Conservation (phyloP, 805 yeast genomes). For the Kazachstania taianensis region DNA sequence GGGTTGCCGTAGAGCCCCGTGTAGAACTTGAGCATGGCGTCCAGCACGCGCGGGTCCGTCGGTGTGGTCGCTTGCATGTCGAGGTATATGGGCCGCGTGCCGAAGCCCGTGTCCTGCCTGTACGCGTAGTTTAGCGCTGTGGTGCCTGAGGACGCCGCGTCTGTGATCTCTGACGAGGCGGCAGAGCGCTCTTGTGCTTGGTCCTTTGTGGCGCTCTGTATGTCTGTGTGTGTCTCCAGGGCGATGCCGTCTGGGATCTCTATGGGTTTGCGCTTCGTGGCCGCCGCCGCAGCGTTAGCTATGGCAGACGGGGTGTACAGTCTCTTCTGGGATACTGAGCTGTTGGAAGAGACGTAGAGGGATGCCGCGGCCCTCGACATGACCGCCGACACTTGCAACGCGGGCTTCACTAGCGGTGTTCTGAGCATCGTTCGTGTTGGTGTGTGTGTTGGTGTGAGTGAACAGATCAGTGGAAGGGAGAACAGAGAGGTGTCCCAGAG, state of each 20-base stretch:
- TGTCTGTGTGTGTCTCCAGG: conserved; percentile 27
- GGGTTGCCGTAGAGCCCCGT: conserved; percentile 97
- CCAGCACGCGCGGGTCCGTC: conserved; percentile 91
- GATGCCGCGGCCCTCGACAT: too few species aligned
- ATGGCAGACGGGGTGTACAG: neutral
- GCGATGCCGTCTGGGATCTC: conserved; percentile 19
- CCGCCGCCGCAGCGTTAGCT: conserved; percentile 12
- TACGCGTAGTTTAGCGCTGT: conserved; percentile 32
- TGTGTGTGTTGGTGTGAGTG: too few species aligned
- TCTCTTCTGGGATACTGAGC: too few species aligned
- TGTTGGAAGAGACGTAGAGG: too few species aligned
- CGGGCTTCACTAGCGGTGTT: too few species aligned
- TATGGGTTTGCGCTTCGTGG: conserved; percentile 13
- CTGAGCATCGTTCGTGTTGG: too few species aligned
- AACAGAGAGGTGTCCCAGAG: too few species aligned
- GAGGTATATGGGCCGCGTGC: conserved; percentile 84
- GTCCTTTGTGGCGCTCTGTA: conserved; percentile 25
- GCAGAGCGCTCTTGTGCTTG: conserved; percentile 19
- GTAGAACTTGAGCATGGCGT: conserved; percentile 72
- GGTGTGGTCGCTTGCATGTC: conserved; percentile 99
- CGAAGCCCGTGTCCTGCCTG: conserved; percentile 35
- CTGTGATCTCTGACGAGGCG: conserved; percentile 1
- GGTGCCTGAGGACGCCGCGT: conserved; percentile 17
- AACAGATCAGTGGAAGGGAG: too few species aligned
- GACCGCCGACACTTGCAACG: too few species aligned